Percentiles rank a stretch among this genome's conserved stretches.
phyloP scores from a whole-genome alignment of 2,329 filamentous ascomycete species.

The Curvularia sp. region DNA sequence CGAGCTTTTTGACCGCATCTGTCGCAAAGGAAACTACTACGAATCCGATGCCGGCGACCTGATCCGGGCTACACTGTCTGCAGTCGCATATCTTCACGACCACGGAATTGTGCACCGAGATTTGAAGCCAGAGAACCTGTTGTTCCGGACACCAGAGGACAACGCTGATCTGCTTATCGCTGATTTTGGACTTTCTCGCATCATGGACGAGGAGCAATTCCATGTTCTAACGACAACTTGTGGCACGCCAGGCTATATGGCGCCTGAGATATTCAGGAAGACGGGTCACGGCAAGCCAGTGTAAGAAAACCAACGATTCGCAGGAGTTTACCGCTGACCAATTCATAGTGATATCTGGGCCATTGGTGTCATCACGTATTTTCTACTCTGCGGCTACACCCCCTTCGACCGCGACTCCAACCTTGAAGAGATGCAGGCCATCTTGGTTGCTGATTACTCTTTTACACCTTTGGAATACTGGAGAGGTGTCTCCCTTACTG shows the following conservation, averaged over 20 bases:
- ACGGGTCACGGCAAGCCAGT: slow-evolving; percentile 97
- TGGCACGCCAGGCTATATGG: slow-evolving; percentile 98
- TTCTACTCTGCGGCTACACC: slow-evolving; percentile 95
- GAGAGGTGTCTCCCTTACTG: slow-evolving; percentile 83
- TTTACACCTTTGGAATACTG: slow-evolving; percentile 96
- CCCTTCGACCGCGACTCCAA: slow-evolving; percentile 97
- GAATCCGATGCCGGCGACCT: slow-evolving; percentile 96
- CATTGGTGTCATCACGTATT: slow-evolving; percentile 98
- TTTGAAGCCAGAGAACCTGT: slow-evolving; percentile 94
- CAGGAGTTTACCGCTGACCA: slow-evolving; percentile 19
- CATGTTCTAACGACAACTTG: slow-evolving; percentile 97
- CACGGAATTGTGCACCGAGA: slow-evolving; percentile 98
- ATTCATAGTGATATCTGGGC: slow-evolving; percentile 83
- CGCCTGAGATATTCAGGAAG: slow-evolving; percentile 99
- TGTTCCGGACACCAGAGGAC: slow-evolving; percentile 96
- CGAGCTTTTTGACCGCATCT: slow-evolving; percentile 98
- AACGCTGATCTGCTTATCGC: slow-evolving; percentile 97
- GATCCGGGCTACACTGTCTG: slow-evolving; percentile 91
- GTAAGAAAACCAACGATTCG: slow-evolving; percentile 50
- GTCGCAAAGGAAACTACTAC: slow-evolving; percentile 97
- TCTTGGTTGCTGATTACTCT: slow-evolving; percentile 92
- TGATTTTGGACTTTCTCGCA: slow-evolving; percentile 92
- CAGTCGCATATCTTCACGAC: slow-evolving; percentile 98
- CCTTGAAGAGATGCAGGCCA: slow-evolving; percentile 99
- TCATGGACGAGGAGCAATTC: slow-evolving; percentile 99